Base-by-base conservation (phyloP, 768 basidiomycete genomes). In the Boletus rubroflammeus region DNA sequence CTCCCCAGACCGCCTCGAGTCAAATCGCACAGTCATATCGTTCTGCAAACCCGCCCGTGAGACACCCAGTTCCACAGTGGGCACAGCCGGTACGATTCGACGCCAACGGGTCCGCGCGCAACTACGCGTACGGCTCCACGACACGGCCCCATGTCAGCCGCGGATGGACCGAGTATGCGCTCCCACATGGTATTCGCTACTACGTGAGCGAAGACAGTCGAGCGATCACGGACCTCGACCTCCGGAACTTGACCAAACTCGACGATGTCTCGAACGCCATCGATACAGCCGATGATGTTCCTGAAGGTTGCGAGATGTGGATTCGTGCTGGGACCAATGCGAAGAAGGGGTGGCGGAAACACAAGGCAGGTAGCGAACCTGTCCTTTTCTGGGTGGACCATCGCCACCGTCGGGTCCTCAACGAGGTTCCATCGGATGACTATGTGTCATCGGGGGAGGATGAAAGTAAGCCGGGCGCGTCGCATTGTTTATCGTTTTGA, bases 131-230 rank as follows among this genome's bases (percentile, higher is more conserved):
- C 35, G 69, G 69, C 13, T 60, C 69, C 13, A 58, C 69, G 3
- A 50, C 59, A 0, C 58, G 58, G 0, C 68, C 64, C 0, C 63
- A 68, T 32, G 44, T 53, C 28, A 36, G 15, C 17, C 78, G 84
- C 19, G 90, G 90, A 4, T 92, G 90, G 90, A 75, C 81, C 45
- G 87, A 86, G 62, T 82, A 88, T 64, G 75, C 79, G 21, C 80
- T 93, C n/a, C 90, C 90, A 1, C 87, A 90, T 60, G 81, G 81
- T 10, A 72, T 79, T 5, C 73, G 80, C 34, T 93, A 93, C 70
- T 93, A 84, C 62, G 78, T 81, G 41, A 86, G 90, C 63, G 79
- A 81, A 4, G 80, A 77, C 13, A 69, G 78, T 35, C 81, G 78
- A 40, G 75, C 84, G 49, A 82, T 82, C n/a, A 87, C 88, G 17